Percentiles rank a stretch among this genome's conserved stretches.
These are phyloP conservation scores for Delphinella strobiligena DNA, from an alignment of 2,329 filamentous ascomycete species.

Conservation along the genomic window DNA sequence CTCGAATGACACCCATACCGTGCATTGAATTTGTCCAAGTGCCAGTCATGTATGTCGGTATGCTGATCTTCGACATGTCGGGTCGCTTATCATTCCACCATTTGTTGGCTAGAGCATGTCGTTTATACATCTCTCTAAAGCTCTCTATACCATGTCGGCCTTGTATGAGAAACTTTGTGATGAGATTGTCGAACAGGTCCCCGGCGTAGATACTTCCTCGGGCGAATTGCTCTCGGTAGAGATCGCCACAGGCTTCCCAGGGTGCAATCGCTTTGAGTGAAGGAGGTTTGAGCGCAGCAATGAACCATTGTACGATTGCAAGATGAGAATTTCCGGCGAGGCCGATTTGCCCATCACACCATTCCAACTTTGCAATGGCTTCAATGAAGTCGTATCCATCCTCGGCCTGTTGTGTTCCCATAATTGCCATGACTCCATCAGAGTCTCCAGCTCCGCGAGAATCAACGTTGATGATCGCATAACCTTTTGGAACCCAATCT, in stretches of 20 bases:
- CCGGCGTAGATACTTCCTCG: conserved; percentile 24
- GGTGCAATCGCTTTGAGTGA: conserved; percentile 32
- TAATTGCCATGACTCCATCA: conserved; percentile 24
- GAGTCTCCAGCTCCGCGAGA: conserved; percentile 19
- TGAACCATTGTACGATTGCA: conserved; percentile 29
- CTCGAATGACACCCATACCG: conserved; percentile 14
- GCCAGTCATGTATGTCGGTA: conserved; percentile 10
- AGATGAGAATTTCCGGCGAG: conserved; percentile 34
- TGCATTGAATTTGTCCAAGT: conserved; percentile 9
- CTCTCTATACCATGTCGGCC: conserved; percentile 8
- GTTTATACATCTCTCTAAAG: conserved; percentile 9
- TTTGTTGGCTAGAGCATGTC: conserved; percentile 5
- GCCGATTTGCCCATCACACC: conserved; percentile 34
- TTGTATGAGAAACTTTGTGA: conserved; percentile 9
- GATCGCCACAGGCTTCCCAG: conserved; percentile 36
- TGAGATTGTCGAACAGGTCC: conserved; percentile 10
- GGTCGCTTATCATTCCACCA: conserved; percentile 11
- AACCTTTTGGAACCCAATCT: conserved; percentile 20
- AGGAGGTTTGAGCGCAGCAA: conserved; percentile 30
- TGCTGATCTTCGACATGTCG: conserved; percentile 9
- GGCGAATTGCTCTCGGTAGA: conserved; percentile 36
- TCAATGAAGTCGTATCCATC: conserved; percentile 37
- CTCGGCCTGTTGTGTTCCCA: conserved; percentile 33
- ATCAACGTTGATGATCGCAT: conserved; percentile 22
- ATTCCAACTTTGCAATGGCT: conserved; percentile 27